phyloP scores from a whole-genome alignment of 768 basidiomycete genomes.

The Lactifluus echinatus region DNA sequence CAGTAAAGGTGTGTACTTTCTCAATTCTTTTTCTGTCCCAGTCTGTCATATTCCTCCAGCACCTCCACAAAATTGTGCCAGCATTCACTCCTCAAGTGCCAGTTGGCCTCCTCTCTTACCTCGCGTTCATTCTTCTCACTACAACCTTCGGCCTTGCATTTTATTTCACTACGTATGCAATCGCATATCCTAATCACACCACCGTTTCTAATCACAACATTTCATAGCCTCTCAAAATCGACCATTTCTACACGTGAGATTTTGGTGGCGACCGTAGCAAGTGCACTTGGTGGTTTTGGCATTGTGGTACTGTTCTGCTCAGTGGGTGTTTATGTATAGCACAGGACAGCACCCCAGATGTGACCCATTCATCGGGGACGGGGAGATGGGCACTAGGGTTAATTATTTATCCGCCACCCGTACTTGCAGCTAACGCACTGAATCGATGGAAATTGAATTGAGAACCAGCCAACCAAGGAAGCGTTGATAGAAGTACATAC shows the following conservation, averaged over 20 bases:
- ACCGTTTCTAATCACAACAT: neutral
- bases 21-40: neutral
- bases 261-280: slow-evolving; percentile 62
- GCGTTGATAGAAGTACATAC: slow-evolving; percentile 39
- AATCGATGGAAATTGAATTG: slow-evolving; percentile 1
- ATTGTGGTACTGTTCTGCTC: slow-evolving; percentile 85
- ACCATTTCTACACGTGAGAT: slow-evolving; percentile 57
- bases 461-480: slow-evolving; percentile 12
- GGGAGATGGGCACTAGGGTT: neutral
- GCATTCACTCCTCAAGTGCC: slow-evolving; percentile 65
- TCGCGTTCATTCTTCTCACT: slow-evolving; percentile 65
- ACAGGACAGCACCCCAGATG: neutral
- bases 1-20: slow-evolving; percentile 39
- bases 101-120: slow-evolving; percentile 57
- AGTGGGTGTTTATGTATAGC: slow-evolving; percentile 74
- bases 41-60: slow-evolving; percentile 30
- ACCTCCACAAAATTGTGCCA: slow-evolving; percentile 56
- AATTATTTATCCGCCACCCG: slow-evolving; percentile 81
- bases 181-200: neutral
- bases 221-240: slow-evolving; percentile 65
- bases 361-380: neutral
- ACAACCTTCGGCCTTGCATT: slow-evolving; percentile 80
- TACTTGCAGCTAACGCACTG: slow-evolving; percentile 72
- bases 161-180: slow-evolving; percentile 78
- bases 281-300: slow-evolving; percentile 78